Conservation (phyloP, 2,329 filamentous ascomycete genomes). For the Diaporthe eres region DNA sequence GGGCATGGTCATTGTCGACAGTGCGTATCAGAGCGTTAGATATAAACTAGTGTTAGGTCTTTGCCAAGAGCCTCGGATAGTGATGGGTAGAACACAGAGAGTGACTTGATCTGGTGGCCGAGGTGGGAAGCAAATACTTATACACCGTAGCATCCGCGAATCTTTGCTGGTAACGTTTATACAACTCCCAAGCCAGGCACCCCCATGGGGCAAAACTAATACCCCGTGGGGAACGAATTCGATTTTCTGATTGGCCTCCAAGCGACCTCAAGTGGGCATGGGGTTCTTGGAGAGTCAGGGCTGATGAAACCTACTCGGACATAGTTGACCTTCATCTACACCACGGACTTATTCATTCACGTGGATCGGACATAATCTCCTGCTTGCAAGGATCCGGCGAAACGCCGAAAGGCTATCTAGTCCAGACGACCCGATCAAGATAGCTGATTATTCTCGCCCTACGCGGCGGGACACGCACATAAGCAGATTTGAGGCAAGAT, state of each 20-base stretch:
- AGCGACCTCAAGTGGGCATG: not conserved
- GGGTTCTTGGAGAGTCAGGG: constrained; percentile 1
- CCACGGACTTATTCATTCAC: not conserved
- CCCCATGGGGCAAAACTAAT: constrained; percentile 9
- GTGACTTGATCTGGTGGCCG: too few relatives aligned
- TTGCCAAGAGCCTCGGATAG: not conserved
- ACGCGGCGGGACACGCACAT: too few relatives aligned
- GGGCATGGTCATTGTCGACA: not conserved
- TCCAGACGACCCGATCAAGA: not conserved
- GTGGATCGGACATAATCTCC: not conserved
- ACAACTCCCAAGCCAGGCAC: not conserved
- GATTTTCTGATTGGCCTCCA: not conserved
- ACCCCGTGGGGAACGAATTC: constrained; percentile 10
- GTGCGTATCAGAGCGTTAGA: too few relatives aligned
- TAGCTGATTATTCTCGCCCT: not conserved
- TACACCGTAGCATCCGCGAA: not conserved
- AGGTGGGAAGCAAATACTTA: constrained; percentile 16
- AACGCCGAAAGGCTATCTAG: not conserved
- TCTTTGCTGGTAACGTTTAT: not conserved
- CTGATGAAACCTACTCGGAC: constrained; percentile 1
- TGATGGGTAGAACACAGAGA: not conserved
- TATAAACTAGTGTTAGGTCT: not conserved
- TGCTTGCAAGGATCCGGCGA: not conserved
- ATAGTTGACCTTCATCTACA: not conserved
- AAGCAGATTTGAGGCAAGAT: not conserved